Evolutionary conservation across 2,329 filamentous ascomycete species (phyloP).

Genomic region (Paraconiothyrium brasiliense): DNA sequence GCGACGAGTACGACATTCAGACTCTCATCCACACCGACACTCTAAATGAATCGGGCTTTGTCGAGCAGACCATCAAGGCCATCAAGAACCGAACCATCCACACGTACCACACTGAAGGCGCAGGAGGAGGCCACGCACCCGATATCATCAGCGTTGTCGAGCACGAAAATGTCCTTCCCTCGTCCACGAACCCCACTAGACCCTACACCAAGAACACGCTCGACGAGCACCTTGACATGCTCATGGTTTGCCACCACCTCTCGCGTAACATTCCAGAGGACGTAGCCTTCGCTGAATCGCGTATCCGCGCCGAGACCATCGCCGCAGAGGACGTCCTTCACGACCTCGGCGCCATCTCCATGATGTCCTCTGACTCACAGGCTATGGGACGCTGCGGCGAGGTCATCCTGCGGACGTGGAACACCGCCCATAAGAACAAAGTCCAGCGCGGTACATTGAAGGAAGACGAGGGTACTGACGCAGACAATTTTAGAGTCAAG

Average conservation of each 20-base stretch:
- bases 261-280: slow-evolving; percentile 94
- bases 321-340: slow-evolving; percentile 96
- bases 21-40: slow-evolving; percentile 96
- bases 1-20: slow-evolving; percentile 91
- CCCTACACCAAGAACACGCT: slow-evolving; percentile 92
- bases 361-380: slow-evolving; percentile 96
- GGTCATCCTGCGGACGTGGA: slow-evolving; percentile 92
- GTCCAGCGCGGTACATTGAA: slow-evolving; percentile 77
- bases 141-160: slow-evolving; percentile 96
- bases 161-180: slow-evolving; percentile 86
- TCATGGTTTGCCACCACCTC: slow-evolving; percentile 97
- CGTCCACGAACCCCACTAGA: slow-evolving; percentile 89
- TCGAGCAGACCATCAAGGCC: slow-evolving; percentile 87
- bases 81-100: slow-evolving; percentile 90
- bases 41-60: slow-evolving; percentile 96
- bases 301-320: slow-evolving; percentile 95
- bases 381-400: slow-evolving; percentile 97
- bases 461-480: slow-evolving; percentile 80
- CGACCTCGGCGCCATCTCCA: slow-evolving; percentile 92
- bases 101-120: slow-evolving; percentile 96
- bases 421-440: slow-evolving; percentile 98
- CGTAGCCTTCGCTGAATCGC: slow-evolving; percentile 91
- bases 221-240: slow-evolving; percentile 96
- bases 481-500: slow-evolving; percentile 92
- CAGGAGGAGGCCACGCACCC: slow-evolving; percentile 91